phyloP scores from a whole-genome alignment of 495 filamentous ascomycete species.

The Collariella sp. region DNA sequence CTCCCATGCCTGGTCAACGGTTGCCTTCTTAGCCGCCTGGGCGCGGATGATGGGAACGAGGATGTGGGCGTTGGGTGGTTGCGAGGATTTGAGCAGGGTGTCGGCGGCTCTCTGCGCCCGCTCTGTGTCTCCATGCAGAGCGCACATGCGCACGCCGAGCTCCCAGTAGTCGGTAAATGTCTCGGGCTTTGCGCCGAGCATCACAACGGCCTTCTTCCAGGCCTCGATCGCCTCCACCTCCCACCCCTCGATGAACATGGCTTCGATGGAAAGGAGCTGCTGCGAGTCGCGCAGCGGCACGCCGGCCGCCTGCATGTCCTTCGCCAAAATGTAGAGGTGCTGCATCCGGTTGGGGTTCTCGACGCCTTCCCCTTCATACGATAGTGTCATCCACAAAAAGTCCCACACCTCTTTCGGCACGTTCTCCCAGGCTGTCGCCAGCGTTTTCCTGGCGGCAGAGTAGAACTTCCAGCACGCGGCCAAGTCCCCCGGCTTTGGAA shows the following conservation, averaged over 20 bases:
- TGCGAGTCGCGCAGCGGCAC: conserved; percentile 46
- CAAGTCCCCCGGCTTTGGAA: conserved; percentile 23
- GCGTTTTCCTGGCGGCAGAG: conserved; percentile 33
- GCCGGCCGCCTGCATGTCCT: conserved; percentile 52
- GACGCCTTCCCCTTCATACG: conserved; percentile 23
- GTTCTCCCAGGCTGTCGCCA: conserved; percentile 35
- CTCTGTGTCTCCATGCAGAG: conserved; percentile 49
- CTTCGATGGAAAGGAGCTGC: conserved; percentile 55
- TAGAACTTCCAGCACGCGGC: conserved; percentile 38
- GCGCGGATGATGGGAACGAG: conserved; percentile 58
- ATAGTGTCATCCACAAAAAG: conserved; percentile 45
- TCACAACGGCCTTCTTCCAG: conserved; percentile 52
- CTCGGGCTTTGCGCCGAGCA: conserved; percentile 45
- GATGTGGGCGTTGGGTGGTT: conserved; percentile 45
- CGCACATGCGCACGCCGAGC: conserved; percentile 61
- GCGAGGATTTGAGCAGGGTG: conserved; percentile 45
- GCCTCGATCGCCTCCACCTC: conserved; percentile 51
- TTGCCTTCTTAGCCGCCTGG: conserved; percentile 27
- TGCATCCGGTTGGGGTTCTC: conserved; percentile 47
- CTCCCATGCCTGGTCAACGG: conserved; percentile 52
- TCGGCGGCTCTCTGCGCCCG: conserved; percentile 55
- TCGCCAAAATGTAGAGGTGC: conserved; percentile 50
- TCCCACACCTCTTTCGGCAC: conserved; percentile 48
- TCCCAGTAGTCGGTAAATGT: conserved; percentile 52
- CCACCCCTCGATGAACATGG: conserved; percentile 52